Evolutionary conservation across 345 rosid genomes (phyloP).

Genomic region (Cardamine resedifolia): DNA sequence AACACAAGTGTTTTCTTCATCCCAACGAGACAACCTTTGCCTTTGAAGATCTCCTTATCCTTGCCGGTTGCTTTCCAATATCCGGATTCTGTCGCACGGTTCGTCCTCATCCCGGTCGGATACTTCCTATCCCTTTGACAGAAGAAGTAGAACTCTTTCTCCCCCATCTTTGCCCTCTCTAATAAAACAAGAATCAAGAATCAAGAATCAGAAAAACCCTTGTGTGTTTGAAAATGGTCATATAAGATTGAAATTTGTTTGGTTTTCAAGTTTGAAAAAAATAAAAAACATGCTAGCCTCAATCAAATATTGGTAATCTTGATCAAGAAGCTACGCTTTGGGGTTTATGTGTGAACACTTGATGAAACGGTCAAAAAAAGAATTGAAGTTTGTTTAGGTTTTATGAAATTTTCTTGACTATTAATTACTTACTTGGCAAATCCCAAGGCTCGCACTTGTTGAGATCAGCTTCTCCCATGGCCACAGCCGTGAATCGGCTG

Average conservation of each 20-base stretch:
- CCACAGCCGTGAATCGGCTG: conserved; percentile 58
- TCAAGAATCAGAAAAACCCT: conserved; percentile 10
- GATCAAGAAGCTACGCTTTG: conserved; percentile 30
- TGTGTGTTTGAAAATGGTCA: conserved; percentile 19
- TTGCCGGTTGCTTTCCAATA: conserved; percentile 99
- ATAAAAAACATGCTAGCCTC: conserved; percentile 1
- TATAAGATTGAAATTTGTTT: conserved; percentile 5
- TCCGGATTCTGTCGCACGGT: conserved; percentile 89
- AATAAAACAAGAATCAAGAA: not conserved
- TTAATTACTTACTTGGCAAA: conserved; percentile 58
- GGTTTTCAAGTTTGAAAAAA: not conserved
- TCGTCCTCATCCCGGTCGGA: conserved; percentile 95
- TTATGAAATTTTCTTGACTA: not conserved
- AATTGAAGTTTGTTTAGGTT: not conserved
- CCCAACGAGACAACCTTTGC: conserved; percentile 66
- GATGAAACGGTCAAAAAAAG: conserved; percentile 20
- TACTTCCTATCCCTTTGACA: conserved; percentile 91
- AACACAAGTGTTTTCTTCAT: conserved; percentile 99
- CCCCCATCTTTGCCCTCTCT: conserved; percentile 98
- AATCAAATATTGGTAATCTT: conserved; percentile 17
- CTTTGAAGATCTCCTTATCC: conserved; percentile 77
- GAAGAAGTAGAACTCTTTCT: conserved; percentile 89
- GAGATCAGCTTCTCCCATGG: conserved; percentile 86
- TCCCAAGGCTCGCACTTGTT: conserved; percentile 99
- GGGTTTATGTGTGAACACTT: conserved; percentile 20